These are phyloP conservation scores for Sporisorium scitamineum DNA, from an alignment of 1,284 basidiomycete species.

Conservation along the genomic window DNA sequence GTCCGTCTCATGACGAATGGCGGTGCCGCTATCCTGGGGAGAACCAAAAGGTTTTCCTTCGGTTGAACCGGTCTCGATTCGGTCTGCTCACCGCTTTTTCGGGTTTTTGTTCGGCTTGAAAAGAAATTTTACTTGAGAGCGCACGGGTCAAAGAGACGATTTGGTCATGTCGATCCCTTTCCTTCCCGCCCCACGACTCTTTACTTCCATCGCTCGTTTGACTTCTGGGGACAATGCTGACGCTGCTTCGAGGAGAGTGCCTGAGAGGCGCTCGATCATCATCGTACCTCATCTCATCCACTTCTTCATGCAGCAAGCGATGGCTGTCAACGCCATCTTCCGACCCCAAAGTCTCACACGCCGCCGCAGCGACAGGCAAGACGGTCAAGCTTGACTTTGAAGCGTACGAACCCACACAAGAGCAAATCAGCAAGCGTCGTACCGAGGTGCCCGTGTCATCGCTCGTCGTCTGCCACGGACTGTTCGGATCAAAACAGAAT, in stretches of 20 bases:
- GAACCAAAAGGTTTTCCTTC: neutral
- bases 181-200: neutral
- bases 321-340: constrained; percentile 34
- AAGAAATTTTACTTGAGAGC: neutral
- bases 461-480: constrained; percentile 72
- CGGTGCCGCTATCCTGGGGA: neutral
- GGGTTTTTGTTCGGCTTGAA: constrained; percentile 36
- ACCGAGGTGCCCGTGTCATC: constrained; percentile 36
- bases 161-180: too few relatives aligned
- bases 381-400: constrained; percentile 50
- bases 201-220: neutral
- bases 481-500: constrained; percentile 81
- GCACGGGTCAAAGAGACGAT: constrained; percentile 6
- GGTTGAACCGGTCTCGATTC: neutral
- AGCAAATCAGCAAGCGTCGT: constrained; percentile 9
- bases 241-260: constrained; percentile 16
- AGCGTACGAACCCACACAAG: constrained; percentile 31
- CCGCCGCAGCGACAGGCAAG: constrained; percentile 37
- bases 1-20: too few relatives aligned
- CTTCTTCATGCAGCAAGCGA: neutral
- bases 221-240: constrained; percentile 19
- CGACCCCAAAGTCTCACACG: constrained; percentile 20
- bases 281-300: neutral
- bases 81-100: constrained; percentile 10
- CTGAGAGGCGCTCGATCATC: constrained; percentile 9